Base-by-base conservation (phyloP, 352 stramenopile species). In the Globisporangium parvum region DNA sequence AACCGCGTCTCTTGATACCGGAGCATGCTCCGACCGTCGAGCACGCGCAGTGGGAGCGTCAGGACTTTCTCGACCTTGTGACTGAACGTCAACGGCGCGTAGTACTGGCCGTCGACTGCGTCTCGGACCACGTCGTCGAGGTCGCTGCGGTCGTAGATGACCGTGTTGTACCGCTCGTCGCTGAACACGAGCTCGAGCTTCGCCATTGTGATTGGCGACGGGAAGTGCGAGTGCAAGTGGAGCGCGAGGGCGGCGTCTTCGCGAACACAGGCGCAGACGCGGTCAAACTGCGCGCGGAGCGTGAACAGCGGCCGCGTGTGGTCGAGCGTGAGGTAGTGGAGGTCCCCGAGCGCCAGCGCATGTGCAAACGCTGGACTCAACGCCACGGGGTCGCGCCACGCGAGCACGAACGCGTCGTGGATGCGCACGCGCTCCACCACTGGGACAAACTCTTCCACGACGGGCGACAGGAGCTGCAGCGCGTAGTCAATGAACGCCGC, bases 111-210 rank as follows among this genome's bases (percentile, higher is more conserved):
- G 20, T 84, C 65, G 0, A 26, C 50, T 14, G 68, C 57, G 24
- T 71, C 58, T 11, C 56, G 37, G 11, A 33, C 28, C 15, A 69
- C 47, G 1, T 53, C 37, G 2, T 55, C 42, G 20, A 8, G 6
- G 0, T 61, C 45, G 31, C 60, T 52, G 23, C 50, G 60, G 51
- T 92, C 77, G 42, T 79, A 69, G 21, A 92, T 67, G 2, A 73
- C 60, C 2, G 75, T 73, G 50, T 83, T 85, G 66, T 92, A 92
- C 2, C 81, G 73, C 28, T 87, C 77, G 44, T 92, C 81, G 48
- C 68, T 88, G 61, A 92, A 92, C 11, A 84, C 53, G 53, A 92
- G 57, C 50, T 92, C 74, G 14, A 92, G 59, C 63, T 84, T 85
- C 4, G 69, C 45, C 49, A 90, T 72, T 39, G 72, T 79, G 40